phyloP scores from a whole-genome alignment of 1,284 basidiomycete genomes.

The Malassezia slooffiae region DNA sequence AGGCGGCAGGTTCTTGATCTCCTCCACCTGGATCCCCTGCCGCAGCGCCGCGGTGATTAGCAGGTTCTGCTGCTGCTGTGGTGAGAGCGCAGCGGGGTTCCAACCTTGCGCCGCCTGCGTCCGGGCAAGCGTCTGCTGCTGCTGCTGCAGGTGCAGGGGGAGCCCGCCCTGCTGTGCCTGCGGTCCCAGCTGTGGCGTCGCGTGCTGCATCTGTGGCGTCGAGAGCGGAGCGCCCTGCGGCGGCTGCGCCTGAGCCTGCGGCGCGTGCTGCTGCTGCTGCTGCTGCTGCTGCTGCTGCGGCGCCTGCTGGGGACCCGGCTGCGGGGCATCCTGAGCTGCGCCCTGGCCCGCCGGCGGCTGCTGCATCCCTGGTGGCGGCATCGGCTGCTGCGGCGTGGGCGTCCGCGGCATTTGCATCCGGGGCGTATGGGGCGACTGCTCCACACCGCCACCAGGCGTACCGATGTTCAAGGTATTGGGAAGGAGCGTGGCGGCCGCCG shows the following conservation, averaged over 20 bases:
- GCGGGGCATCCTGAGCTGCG: not conserved
- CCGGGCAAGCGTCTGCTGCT: conserved; percentile 12
- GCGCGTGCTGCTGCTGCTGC: not conserved
- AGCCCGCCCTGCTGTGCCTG: conserved; percentile 5
- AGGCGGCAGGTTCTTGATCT: conserved; percentile 37
- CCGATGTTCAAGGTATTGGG: no score
- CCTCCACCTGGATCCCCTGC: conserved; percentile 36
- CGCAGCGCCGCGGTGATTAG: conserved; percentile 34
- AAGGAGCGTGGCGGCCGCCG: no score
- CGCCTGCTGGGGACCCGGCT: not conserved
- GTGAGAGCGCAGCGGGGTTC: conserved; percentile 24
- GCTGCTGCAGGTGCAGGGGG: conserved; percentile 5
- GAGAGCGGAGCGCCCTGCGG: not conserved
- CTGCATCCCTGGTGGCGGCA: not conserved
- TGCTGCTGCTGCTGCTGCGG: conserved; percentile 3
- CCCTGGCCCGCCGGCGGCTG: not conserved
- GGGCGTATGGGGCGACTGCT: no score
- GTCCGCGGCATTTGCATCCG: not conserved
- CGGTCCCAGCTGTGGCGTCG: conserved; percentile 7
- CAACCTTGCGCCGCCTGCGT: conserved; percentile 12
- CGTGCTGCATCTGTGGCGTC: not conserved
- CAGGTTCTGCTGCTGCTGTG: conserved; percentile 37
- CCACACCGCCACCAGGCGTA: no score
- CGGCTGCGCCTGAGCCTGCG: conserved; percentile 6
- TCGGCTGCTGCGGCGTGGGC: conserved; percentile 2